A percentile compares a stretch with the other conserved stretches of the same genome.
These are phyloP conservation scores for Apocynum venetum DNA, from an alignment of 257 asterid genomes.

Conservation along the genomic window DNA sequence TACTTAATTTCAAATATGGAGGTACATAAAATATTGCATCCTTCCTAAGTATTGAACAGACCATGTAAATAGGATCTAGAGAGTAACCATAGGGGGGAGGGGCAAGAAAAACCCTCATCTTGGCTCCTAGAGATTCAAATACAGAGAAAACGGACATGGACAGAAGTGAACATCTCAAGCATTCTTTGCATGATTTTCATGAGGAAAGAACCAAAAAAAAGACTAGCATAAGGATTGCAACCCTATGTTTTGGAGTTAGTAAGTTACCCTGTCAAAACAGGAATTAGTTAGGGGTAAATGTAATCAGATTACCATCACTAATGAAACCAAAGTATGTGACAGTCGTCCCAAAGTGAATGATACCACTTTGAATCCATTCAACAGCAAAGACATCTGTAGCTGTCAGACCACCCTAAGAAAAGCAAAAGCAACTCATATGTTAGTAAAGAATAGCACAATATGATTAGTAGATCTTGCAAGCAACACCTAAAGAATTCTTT, in stretches of 20 bases:
- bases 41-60: background rate
- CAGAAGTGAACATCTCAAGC: background rate
- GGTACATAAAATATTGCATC: background rate
- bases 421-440: slow-evolving; percentile 21
- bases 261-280: background rate
- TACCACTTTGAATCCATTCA: slow-evolving; percentile 93
- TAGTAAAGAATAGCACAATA: background rate
- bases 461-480: background rate
- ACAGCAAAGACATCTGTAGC: slow-evolving; percentile 97
- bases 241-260: background rate
- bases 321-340: slow-evolving; percentile 91
- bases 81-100: background rate
- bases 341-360: slow-evolving; percentile 90
- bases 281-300: slow-evolving; percentile 9
- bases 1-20: too few relatives aligned
- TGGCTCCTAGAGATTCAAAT: background rate
- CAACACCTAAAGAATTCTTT: too few relatives aligned
- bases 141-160: background rate
- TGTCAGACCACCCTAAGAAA: slow-evolving; percentile 87
- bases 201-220: background rate
- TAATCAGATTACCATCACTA: slow-evolving; percentile 69
- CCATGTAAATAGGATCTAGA: background rate
- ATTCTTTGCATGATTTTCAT: background rate
- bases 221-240: background rate
- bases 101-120: background rate